Evolutionary conservation across 176 grass and related monocot genomes (phyloP), one percentile per base, ranked within the genome.

Genomic region (Oropetium thomaeum): DNA sequence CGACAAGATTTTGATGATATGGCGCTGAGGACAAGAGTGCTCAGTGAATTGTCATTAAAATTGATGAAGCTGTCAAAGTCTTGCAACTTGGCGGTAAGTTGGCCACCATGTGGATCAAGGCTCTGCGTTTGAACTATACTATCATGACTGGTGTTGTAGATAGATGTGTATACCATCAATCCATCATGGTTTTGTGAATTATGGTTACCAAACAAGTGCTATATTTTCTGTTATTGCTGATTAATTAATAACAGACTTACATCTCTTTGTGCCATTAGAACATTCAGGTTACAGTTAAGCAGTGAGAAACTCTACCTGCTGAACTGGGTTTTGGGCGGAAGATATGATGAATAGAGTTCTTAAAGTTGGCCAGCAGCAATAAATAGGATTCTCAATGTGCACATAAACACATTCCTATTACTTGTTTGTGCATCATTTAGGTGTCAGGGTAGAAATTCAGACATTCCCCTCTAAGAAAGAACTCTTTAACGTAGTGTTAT

Each of bases 1-100:
- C 76, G 91, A 30, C 96, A 94, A 92, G 91, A 95, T 88, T 99
- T 99, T 80, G 84, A 99, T 84, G 96, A 95, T 84, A 29, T 95
- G 63, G 91, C 91, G 13, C 47, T 81, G 62, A 90, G 96, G 76
- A 95, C 96, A 49, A 92, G 84, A 74, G 84, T 99, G 75, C 86
- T 95, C 41, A 82, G 87, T 29, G 91, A 84, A 79, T 89, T 97
- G 69, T 99, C 96, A 39, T 79, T 95, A 87, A 89, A 87, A 71
- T 82, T 99, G 61, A 99, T 92, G 96, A 92, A 88, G 63, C 74
- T 94, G 75, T 75, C 89, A 43, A 90, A 97, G 67, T 67, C 47
- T 44, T 79, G 80, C 84, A 89, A 88, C 75, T 85, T 93, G 61
- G 85, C 85, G 11, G 96, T 94, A 87, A 92, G 83, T 86, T 65